Percentiles rank a stretch among this genome's conserved stretches.
These are phyloP conservation scores for Inga leiocalycina DNA, from an alignment of 306 rosid species.

Conservation along the genomic window DNA sequence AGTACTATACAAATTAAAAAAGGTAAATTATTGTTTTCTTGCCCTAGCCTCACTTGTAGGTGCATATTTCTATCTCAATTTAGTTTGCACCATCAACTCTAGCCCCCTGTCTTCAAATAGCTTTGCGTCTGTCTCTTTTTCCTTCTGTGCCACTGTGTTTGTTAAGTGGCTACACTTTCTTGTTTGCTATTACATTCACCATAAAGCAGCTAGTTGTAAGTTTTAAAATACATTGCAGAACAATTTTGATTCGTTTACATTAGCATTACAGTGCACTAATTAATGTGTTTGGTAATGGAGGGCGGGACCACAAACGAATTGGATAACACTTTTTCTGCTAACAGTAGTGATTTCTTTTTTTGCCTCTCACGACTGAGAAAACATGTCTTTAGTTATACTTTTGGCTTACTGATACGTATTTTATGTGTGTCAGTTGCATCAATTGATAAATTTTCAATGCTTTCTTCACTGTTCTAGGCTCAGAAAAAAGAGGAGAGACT, in stretches of 20 bases:
- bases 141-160: neutral
- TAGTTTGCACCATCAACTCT: neutral
- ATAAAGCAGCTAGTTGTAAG: neutral
- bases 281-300: neutral
- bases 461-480: conserved; percentile 58
- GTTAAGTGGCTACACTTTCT: neutral
- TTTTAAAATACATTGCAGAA: neutral
- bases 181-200: conserved; percentile 7
- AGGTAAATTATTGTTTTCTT: conserved; percentile 47
- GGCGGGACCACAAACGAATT: neutral
- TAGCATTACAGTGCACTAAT: neutral
- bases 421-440: conserved; percentile 11
- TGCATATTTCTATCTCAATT: neutral
- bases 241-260: neutral
- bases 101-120: conserved; percentile 17
- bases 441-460: conserved; percentile 13
- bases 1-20: conserved; percentile 61
- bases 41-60: neutral
- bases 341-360: neutral
- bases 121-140: conserved; percentile 20
- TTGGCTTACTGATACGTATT: neutral
- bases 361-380: conserved; percentile 20
- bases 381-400: neutral
- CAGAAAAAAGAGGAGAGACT: conserved; percentile 74
- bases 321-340: neutral